Evolutionary conservation across 805 yeast genomes (phyloP).

Genomic region (Myxozyma geophila): DNA sequence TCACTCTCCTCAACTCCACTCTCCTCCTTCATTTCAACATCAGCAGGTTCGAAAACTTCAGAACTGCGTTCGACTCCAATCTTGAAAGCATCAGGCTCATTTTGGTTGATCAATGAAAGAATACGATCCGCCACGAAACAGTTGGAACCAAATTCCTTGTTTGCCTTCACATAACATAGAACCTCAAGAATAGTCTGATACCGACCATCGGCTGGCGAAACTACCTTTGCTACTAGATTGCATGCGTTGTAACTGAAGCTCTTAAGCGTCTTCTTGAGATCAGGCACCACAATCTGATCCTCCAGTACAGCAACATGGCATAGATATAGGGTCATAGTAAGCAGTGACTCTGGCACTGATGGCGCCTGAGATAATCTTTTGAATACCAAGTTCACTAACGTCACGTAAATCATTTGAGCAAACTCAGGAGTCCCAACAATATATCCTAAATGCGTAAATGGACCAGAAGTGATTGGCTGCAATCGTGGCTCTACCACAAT

Average conservation of each 20-base stretch:
- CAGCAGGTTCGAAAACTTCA: constrained; percentile 8
- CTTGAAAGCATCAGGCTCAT: constrained; percentile 39
- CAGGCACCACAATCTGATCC: constrained; percentile 45
- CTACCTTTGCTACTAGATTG: constrained; percentile 8
- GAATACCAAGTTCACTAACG: constrained; percentile 23
- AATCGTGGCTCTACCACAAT: constrained; percentile 63
- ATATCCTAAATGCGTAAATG: constrained; percentile 42
- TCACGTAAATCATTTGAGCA: constrained; percentile 32
- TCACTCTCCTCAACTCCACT: constrained; percentile 39
- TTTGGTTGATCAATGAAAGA: constrained; percentile 29
- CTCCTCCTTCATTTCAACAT: constrained; percentile 12
- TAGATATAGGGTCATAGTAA: constrained; percentile 66
- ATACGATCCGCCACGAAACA: constrained; percentile 30
- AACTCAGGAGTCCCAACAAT: constrained; percentile 38
- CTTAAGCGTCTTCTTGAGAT: constrained; percentile 13
- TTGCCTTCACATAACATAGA: constrained; percentile 12
- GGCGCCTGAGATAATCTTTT: constrained; percentile 17
- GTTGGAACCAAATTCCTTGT: constrained; percentile 14
- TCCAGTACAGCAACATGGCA: constrained; percentile 63
- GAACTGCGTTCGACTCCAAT: neutral
- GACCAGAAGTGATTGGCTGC: constrained; percentile 40
- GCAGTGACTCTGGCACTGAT: constrained; percentile 57
- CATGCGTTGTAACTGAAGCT: constrained; percentile 27
- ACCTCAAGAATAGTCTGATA: constrained; percentile 30
- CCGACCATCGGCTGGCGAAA: constrained; percentile 19